Conservation (phyloP, 225 moss, liverwort and hornwort species). For the Marchantia paleacea region DNA sequence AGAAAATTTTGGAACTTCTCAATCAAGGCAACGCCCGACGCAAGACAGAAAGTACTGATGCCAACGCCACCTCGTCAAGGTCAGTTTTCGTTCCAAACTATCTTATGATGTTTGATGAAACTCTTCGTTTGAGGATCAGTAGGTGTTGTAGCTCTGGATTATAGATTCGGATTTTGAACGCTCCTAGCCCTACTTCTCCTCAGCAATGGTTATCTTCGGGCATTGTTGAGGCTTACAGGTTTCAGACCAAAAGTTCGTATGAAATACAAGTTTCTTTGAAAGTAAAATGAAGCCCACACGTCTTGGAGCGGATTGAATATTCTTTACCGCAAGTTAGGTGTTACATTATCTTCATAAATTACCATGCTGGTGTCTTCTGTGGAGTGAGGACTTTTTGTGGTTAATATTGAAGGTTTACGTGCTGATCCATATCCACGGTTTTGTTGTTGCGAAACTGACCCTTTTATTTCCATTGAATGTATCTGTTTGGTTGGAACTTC, state of each 20-base stretch:
- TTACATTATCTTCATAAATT: not conserved
- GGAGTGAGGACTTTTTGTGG: not conserved
- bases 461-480: not conserved
- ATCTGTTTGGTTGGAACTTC: not conserved
- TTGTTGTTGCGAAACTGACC: not conserved
- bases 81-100: conserved; percentile 24
- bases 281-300: not conserved
- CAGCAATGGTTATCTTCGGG: not conserved
- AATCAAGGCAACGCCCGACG: conserved; percentile 81
- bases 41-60: conserved; percentile 88
- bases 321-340: not conserved
- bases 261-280: not conserved
- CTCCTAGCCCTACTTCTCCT: not conserved
- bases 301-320: not conserved
- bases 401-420: too few species aligned
- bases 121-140: not conserved
- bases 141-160: not conserved
- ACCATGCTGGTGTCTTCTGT: not conserved
- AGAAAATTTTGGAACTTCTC: conserved; percentile 79
- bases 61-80: conserved; percentile 86
- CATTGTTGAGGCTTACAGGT: not conserved
- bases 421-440: not conserved
- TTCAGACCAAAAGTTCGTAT: not conserved
- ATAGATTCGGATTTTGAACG: not conserved
- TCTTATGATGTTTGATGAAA: not conserved